These are phyloP conservation scores for Globisporangium heterothallicum DNA, from an alignment of 352 stramenopile genomes.

Conservation along the genomic window DNA sequence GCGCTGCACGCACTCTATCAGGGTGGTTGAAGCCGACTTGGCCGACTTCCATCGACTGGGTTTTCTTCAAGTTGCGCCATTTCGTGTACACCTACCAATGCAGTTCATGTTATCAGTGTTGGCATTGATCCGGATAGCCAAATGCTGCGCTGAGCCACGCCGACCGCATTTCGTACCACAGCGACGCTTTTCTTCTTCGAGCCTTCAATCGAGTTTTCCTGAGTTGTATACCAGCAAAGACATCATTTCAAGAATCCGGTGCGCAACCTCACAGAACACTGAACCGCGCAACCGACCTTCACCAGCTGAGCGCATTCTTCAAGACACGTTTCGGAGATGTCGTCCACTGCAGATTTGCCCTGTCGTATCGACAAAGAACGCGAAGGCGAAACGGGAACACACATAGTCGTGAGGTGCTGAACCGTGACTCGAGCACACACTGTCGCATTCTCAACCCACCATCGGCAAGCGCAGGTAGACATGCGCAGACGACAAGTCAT, in stretches of 20 bases:
- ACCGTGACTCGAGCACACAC: neutral
- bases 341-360: constrained; percentile 67
- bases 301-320: constrained; percentile 90
- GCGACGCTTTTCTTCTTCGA: constrained; percentile 89
- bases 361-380: constrained; percentile 11
- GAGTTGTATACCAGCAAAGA: neutral
- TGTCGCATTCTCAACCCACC: constrained; percentile 27
- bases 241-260: neutral
- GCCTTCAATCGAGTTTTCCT: constrained; percentile 93
- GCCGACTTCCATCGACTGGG: constrained; percentile 86
- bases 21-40: constrained; percentile 84
- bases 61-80: constrained; percentile 92
- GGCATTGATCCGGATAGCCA: no score
- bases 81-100: constrained; percentile 84
- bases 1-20: constrained; percentile 41
- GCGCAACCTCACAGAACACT: neutral
- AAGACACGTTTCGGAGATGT: constrained; percentile 73
- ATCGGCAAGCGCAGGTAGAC: constrained; percentile 95
- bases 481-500: constrained; percentile 97
- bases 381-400: neutral
- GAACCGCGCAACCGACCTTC: constrained; percentile 56
- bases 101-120: no score
- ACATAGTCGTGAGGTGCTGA: no score
- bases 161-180: constrained; percentile 47
- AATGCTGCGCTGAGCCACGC: no score